phyloP scores from a whole-genome alignment of 768 basidiomycete species.

The Leccinum imitatum region DNA sequence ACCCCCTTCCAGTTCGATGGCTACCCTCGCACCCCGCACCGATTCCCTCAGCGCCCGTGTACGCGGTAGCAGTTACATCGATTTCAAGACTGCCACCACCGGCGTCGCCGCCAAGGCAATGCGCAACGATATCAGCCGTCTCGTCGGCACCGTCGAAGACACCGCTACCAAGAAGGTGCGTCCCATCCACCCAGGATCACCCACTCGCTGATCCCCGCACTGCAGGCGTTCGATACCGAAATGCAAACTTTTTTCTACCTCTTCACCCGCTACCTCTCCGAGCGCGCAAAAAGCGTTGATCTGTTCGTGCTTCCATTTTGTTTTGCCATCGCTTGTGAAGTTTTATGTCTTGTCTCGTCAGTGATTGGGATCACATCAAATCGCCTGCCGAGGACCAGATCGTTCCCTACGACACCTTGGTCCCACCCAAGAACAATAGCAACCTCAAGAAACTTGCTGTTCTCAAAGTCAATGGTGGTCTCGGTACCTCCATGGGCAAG shows the following conservation, averaged over 20 bases:
- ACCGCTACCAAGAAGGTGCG: constrained; percentile 76
- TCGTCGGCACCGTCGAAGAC: constrained; percentile 85
- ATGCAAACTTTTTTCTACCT: constrained; percentile 85
- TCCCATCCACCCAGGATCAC: constrained; percentile 3
- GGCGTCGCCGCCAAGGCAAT: constrained; percentile 93
- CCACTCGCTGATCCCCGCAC: constrained; percentile 19
- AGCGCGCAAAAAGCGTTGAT: constrained; percentile 64
- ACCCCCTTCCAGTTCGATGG: constrained; percentile 47
- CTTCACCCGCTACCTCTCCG: constrained; percentile 75
- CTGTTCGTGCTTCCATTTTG: constrained; percentile 51
- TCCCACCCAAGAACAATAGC: constrained; percentile 42
- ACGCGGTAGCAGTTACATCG: constrained; percentile 79
- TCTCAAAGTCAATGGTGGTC: constrained; percentile 76
- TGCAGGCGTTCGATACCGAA: constrained; percentile 71
- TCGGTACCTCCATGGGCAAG: constrained; percentile 63
- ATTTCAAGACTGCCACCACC: constrained; percentile 98
- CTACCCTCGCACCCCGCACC: constrained; percentile 53
- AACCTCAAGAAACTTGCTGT: constrained; percentile 72
- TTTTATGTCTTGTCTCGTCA: constrained; percentile 12
- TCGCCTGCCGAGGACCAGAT: constrained; percentile 65
- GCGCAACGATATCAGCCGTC: constrained; percentile 95
- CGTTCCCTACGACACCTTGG: constrained; percentile 54
- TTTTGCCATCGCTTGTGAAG: constrained; percentile 6
- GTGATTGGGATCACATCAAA: constrained; percentile 49
- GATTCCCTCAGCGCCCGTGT: constrained; percentile 72